These are phyloP conservation scores for Dissophora globulifera DNA, from an alignment of 192 early-diverging fungal species.

Conservation along the genomic window DNA sequence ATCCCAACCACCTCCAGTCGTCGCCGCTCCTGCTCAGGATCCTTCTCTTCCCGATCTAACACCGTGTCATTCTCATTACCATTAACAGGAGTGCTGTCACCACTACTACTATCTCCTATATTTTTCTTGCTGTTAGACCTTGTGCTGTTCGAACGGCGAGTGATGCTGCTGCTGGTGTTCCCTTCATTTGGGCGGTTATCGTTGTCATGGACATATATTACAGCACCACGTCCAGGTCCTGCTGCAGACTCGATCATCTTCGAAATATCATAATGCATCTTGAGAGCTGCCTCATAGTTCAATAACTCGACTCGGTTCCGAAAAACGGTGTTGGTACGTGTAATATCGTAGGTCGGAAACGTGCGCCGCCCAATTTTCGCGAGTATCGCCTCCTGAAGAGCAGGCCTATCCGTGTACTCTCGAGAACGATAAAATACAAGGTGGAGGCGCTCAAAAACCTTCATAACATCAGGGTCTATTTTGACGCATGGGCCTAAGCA, in stretches of 20 bases:
- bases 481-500: conserved; percentile 54
- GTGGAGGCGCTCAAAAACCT: conserved; percentile 55
- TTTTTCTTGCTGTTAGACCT: neutral
- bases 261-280: conserved; percentile 35
- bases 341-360: conserved; percentile 54
- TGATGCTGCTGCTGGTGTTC: neutral
- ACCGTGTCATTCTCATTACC: too few species aligned
- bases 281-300: conserved; percentile 58
- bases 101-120: neutral
- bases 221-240: conserved; percentile 12
- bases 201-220: conserved; percentile 29
- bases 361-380: conserved; percentile 51
- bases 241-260: conserved; percentile 34
- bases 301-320: conserved; percentile 39
- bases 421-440: conserved; percentile 54
- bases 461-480: conserved; percentile 34
- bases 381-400: conserved; percentile 53
- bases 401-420: conserved; percentile 21
- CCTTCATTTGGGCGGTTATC: neutral
- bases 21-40: conserved; percentile 27
- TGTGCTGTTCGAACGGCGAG: neutral
- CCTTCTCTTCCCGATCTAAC: neutral
- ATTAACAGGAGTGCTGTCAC: too few species aligned
- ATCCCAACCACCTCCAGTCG: conserved; percentile 38
- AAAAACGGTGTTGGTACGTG: conserved; percentile 49